Base-by-base conservation (phyloP, 257 asterid genomes). In the Salvia splendens region DNA sequence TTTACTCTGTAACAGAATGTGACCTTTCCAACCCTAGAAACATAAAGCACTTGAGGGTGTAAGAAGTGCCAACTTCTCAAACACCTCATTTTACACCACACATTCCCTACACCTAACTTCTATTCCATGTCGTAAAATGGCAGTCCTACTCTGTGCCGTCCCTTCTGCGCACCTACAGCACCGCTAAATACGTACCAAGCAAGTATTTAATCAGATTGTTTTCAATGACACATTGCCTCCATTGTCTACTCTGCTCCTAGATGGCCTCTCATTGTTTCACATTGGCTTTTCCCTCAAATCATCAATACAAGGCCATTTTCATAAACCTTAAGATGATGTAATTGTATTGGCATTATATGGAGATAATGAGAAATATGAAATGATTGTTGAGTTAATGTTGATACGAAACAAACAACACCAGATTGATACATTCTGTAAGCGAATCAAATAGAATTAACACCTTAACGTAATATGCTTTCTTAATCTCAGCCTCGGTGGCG, bases 401-500 rank as follows among this genome's bases (percentile, higher is more conserved):
- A 48, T 48, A 16, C 20, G 3, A 5, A 50, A 64, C 28, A 75
- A 51, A 65, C 41, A 70, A 42, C 72, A 51, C 14, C 33, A 51
- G 32, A 58, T 32, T 5, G 30, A 2, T 8, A 40, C 45, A 40
- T 40, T 40, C 12, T 40, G 8, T 8, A 40, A 3, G 45, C 11
- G 45, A 40, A 40, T 40, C 3, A 12, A 40, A 40, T 40, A 40
- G 45, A 40, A 40, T 40, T 1, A 40, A 7, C 56, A 87, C 95
- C 89, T 83, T 83, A 35, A 85, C 79, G 75, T 85, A 87, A 77
- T 87, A 87, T 8, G 95, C 95, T 48, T 87, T 87, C 53, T 87
- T 87, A 28, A 87, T 87, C 74, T 87, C 89, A 55, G 87, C 62
- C 75, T 85, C 88, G 0, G 87, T 78, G 17, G 92, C 95, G 40